These are phyloP conservation scores for Chara braunii DNA, from an alignment of 139 green algal genomes.

Conservation along the genomic window DNA sequence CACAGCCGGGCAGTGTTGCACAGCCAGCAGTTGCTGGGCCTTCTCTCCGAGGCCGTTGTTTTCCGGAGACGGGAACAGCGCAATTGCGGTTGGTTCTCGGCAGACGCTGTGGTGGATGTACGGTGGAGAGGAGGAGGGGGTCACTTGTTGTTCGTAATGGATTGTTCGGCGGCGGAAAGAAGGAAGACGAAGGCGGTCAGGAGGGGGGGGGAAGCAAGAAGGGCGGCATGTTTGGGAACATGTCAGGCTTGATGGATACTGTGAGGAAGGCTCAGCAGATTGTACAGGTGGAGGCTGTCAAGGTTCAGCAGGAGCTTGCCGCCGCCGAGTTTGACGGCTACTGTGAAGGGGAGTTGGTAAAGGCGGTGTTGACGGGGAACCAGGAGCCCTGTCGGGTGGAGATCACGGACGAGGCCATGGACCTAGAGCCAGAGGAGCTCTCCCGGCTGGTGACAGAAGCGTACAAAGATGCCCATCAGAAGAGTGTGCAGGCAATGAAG, in stretches of 20 bases:
- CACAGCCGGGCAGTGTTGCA: no score
- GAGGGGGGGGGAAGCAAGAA: no score
- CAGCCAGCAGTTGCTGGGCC: no score
- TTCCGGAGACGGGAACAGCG: no score
- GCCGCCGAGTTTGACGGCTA: constrained; percentile 83
- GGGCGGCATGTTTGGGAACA: constrained; percentile 49
- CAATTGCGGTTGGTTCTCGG: no score
- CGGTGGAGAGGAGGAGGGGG: no score
- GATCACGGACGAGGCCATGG: constrained; percentile 77
- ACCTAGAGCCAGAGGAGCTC: constrained; percentile 60
- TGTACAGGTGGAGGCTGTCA: constrained; percentile 81
- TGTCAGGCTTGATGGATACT: constrained; percentile 54
- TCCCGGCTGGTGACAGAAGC: constrained; percentile 59
- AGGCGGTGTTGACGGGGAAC: constrained; percentile 79
- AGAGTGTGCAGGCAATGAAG: constrained; percentile 53
- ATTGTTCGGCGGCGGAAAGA: no score
- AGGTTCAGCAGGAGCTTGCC: constrained; percentile 79
- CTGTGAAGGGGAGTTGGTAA: constrained; percentile 79
- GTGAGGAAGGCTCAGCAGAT: constrained; percentile 75
- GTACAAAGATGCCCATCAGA: constrained; percentile 81
- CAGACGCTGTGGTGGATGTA: no score
- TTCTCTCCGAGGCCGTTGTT: no score
- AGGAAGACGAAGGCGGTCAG: no score
- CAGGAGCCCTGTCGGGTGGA: constrained; percentile 76
- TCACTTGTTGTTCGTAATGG: no score